Conservation (phyloP, 2,329 filamentous ascomycete species). For the Beauveria sp. region DNA sequence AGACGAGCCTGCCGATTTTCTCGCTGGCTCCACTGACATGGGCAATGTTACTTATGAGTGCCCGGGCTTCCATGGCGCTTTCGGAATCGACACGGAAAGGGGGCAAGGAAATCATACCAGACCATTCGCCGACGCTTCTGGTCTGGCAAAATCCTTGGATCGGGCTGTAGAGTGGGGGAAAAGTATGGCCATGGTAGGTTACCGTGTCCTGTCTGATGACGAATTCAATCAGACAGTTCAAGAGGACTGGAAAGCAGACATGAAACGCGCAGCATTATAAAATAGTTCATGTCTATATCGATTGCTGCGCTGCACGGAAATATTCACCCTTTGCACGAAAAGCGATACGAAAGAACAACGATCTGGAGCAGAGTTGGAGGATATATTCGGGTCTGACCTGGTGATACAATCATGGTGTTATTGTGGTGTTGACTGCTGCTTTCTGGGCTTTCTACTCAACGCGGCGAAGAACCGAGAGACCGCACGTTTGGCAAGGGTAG, state of each 20-base stretch:
- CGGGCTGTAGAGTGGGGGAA: conserved; percentile 32
- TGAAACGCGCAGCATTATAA: conserved; percentile 20
- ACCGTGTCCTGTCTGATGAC: conserved; percentile 24
- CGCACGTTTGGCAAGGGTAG: not conserved
- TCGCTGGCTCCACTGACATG: conserved; percentile 36
- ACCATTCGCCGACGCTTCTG: conserved; percentile 34
- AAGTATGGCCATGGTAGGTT: conserved; percentile 27
- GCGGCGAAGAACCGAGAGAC: not conserved
- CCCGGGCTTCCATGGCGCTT: conserved; percentile 38
- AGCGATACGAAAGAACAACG: not conserved
- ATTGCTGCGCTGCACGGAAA: no score
- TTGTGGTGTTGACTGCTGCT: not conserved
- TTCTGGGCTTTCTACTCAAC: not conserved
- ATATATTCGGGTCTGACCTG: not conserved
- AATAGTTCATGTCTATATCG: no score
- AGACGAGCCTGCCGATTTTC: conserved; percentile 22
- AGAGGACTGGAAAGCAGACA: conserved; percentile 23
- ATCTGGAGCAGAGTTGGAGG: not conserved
- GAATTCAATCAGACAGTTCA: conserved; percentile 20
- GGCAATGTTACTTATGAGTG: conserved; percentile 38
- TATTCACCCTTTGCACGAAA: no score
- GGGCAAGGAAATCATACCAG: conserved; percentile 25
- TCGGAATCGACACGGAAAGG: conserved; percentile 28
- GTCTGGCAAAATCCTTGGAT: conserved; percentile 24
- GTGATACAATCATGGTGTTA: not conserved